Evolutionary conservation across 2,329 filamentous ascomycete genomes (phyloP).

Genomic region (Penicillium corylophilum): DNA sequence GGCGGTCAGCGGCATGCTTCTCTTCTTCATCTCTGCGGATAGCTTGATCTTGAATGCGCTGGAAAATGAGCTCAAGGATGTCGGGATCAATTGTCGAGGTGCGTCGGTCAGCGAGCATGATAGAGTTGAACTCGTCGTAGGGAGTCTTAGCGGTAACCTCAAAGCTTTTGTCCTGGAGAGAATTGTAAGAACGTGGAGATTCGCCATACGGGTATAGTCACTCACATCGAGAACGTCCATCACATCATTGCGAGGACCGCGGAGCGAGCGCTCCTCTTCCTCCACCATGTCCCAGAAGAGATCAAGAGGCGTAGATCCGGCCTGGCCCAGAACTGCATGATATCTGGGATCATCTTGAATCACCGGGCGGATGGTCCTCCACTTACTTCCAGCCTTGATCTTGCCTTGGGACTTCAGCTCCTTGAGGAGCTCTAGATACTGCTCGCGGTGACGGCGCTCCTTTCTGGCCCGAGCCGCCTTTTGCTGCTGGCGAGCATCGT

Average conservation of each 20-base stretch:
- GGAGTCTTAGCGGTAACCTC: constrained; percentile 84
- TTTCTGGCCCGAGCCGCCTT: constrained; percentile 76
- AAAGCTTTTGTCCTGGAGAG: constrained; percentile 75
- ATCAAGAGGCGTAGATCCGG: constrained; percentile 81
- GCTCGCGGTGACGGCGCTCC: constrained; percentile 84
- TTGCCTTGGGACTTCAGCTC: constrained; percentile 73
- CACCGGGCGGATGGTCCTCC: constrained; percentile 74
- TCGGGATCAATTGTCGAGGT: constrained; percentile 85
- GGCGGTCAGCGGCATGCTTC: constrained; percentile 74
- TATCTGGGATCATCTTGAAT: constrained; percentile 83
- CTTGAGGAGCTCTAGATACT: constrained; percentile 70
- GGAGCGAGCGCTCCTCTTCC: constrained; percentile 85
- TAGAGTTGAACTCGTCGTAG: constrained; percentile 79
- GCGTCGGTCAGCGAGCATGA: constrained; percentile 82
- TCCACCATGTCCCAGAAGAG: constrained; percentile 96
- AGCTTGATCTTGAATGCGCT: constrained; percentile 84
- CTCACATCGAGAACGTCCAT: constrained; percentile 84
- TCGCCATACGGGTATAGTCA: too few species aligned
- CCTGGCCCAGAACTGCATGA: constrained; percentile 75
- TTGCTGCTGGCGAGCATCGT: constrained; percentile 83
- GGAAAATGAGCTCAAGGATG: constrained; percentile 76
- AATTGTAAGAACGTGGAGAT: constrained; percentile 37
- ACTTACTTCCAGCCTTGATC: constrained; percentile 87
- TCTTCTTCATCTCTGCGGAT: constrained; percentile 80
- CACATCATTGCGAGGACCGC: constrained; percentile 76